Conservation (phyloP, 179 eudicot species). For the Monotropa hypopitys region DNA sequence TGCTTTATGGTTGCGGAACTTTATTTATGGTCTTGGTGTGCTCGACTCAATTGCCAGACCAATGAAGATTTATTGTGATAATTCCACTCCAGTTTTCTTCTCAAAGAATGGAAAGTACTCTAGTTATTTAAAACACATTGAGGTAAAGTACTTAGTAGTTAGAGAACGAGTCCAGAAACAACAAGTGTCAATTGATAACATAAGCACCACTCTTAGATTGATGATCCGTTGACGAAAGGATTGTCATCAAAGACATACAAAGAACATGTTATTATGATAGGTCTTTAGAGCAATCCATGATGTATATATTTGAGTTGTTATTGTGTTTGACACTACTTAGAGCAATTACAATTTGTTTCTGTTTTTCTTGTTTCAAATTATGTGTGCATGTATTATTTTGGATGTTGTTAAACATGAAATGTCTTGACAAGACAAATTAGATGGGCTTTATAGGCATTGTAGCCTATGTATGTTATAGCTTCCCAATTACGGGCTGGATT, state of each 20-base stretch:
- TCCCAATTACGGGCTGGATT: background rate
- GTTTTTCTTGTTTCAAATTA: background rate
- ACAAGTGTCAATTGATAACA: background rate
- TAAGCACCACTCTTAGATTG: background rate
- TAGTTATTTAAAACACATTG: too few species aligned
- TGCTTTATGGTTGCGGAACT: background rate
- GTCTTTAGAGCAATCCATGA: background rate
- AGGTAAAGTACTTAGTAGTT: background rate
- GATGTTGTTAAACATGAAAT: background rate
- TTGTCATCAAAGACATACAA: background rate
- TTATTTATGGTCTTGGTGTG: background rate
- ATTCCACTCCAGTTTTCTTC: background rate
- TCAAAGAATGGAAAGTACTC: background rate
- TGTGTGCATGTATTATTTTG: background rate
- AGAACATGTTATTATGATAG: background rate
- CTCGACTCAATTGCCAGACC: background rate
- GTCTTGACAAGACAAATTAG: slow-evolving; percentile 1
- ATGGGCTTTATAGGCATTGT: background rate
- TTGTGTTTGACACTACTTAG: too few species aligned
- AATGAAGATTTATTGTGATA: background rate
- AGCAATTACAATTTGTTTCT: too few species aligned
- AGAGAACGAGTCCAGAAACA: background rate
- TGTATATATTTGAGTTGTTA: too few species aligned
- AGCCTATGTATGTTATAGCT: too few species aligned
- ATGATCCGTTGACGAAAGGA: background rate